Evolutionary conservation across 2,329 filamentous ascomycete genomes (phyloP).

Genomic region (Mycosphaerella arachidis): DNA sequence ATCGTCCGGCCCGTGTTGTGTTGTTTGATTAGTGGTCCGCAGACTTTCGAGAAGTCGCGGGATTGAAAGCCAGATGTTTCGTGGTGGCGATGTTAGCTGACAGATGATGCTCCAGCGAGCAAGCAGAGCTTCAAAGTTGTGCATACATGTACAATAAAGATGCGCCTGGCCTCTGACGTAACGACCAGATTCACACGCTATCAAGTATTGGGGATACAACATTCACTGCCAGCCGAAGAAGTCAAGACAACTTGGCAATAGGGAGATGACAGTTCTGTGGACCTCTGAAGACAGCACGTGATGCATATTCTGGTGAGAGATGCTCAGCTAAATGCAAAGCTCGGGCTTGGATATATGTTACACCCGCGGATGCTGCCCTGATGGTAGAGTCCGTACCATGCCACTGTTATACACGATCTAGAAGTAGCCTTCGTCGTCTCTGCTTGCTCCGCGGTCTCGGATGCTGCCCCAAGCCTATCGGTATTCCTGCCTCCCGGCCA

Average conservation of each 20-base stretch:
- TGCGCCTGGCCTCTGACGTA: not conserved
- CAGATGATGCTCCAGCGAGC: conserved; percentile 7
- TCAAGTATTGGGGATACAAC: not conserved
- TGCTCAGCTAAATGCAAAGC: not conserved
- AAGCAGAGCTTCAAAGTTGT: conserved; percentile 6
- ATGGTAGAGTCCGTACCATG: not conserved
- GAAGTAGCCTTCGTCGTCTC: not conserved
- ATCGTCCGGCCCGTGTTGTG: not conserved
- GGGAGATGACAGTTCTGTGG: not conserved
- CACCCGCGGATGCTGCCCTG: not conserved
- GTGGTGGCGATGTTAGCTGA: not conserved
- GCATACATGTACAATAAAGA: not conserved
- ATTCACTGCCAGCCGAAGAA: not conserved
- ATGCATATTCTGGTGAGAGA: not conserved
- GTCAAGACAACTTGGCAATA: not conserved
- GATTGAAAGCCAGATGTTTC: no score
- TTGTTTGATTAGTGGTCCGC: not conserved
- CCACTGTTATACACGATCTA: conserved; percentile 1
- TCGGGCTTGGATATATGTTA: not conserved
- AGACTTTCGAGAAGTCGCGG: not conserved
- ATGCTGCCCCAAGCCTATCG: not conserved
- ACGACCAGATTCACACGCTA: not conserved
- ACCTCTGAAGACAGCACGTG: not conserved
- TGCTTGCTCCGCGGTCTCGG: not conserved
- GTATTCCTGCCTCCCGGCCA: conserved; percentile 1